phyloP scores from a whole-genome alignment of 768 basidiomycete species.

The Pisolithus sp. region DNA sequence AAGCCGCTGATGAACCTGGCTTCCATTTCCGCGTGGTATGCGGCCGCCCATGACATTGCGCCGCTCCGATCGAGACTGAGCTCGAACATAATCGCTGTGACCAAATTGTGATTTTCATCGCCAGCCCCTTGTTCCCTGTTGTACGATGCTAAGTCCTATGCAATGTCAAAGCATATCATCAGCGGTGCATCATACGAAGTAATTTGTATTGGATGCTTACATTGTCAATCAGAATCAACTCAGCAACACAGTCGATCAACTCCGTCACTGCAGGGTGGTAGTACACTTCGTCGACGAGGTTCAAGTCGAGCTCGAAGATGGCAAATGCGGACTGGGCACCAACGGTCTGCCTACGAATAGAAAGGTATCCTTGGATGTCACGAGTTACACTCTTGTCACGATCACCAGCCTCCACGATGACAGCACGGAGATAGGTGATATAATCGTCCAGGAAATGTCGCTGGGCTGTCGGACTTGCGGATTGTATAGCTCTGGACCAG shows the following conservation, averaged over 20 bases:
- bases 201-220: constrained; percentile 4
- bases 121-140: constrained; percentile 30
- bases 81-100: constrained; percentile 30
- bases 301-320: constrained; percentile 23
- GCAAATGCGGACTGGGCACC: constrained; percentile 27
- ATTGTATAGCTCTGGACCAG: constrained; percentile 1
- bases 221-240: constrained; percentile 21
- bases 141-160: constrained; percentile 32
- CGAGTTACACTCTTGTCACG: constrained; percentile 7
- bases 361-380: constrained; percentile 26
- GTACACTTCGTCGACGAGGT: constrained; percentile 29
- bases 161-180: background rate
- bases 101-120: constrained; percentile 28
- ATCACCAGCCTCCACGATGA: constrained; percentile 2
- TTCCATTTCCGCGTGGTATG: constrained; percentile 8
- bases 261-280: constrained; percentile 17
- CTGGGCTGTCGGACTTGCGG: constrained; percentile 1
- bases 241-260: constrained; percentile 6
- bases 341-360: constrained; percentile 26
- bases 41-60: constrained; percentile 23
- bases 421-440: background rate
- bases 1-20: constrained; percentile 16
- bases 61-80: constrained; percentile 16
- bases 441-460: constrained; percentile 4
- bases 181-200: background rate